Percentiles rank a stretch among this genome's conserved stretches.
Conservation (phyloP, 495 filamentous ascomycete species). For the Hyaloscypha hepaticicola region DNA sequence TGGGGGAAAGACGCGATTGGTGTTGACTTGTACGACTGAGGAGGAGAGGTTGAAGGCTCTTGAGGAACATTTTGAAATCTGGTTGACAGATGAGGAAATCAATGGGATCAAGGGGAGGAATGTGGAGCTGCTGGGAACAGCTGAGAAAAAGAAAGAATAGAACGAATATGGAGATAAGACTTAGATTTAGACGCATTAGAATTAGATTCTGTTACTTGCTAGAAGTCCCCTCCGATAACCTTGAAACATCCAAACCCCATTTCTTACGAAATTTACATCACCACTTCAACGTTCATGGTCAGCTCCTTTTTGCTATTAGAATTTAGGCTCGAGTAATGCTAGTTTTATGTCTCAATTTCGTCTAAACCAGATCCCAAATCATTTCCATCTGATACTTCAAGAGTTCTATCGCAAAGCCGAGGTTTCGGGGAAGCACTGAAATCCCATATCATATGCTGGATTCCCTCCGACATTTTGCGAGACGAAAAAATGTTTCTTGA, state of each 20-base stretch:
- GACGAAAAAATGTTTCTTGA: too few species aligned
- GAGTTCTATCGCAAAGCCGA: too few species aligned
- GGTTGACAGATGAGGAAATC: conserved; percentile 51
- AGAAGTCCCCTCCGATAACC: too few species aligned
- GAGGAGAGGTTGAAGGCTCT: conserved; percentile 51
- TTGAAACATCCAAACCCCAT: neutral
- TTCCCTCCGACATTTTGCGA: neutral
- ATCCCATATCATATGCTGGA: neutral
- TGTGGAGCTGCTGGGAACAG: conserved; percentile 46
- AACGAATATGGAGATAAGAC: neutral
- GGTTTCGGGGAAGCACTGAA: neutral
- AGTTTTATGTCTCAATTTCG: too few species aligned
- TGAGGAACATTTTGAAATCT: conserved; percentile 55
- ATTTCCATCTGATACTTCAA: too few species aligned
- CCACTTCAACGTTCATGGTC: neutral
- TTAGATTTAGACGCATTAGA: neutral
- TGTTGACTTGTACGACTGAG: conserved; percentile 49
- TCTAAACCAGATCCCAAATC: too few species aligned
- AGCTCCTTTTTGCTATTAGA: too few species aligned
- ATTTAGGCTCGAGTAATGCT: too few species aligned
- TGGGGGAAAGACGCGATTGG: conserved; percentile 53
- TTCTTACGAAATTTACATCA: neutral
- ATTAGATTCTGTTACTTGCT: too few species aligned
- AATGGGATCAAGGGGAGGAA: conserved; percentile 48
- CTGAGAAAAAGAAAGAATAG: neutral